Conservation (phyloP, 768 basidiomycete species). For the Termitomyces eurrhizus region DNA sequence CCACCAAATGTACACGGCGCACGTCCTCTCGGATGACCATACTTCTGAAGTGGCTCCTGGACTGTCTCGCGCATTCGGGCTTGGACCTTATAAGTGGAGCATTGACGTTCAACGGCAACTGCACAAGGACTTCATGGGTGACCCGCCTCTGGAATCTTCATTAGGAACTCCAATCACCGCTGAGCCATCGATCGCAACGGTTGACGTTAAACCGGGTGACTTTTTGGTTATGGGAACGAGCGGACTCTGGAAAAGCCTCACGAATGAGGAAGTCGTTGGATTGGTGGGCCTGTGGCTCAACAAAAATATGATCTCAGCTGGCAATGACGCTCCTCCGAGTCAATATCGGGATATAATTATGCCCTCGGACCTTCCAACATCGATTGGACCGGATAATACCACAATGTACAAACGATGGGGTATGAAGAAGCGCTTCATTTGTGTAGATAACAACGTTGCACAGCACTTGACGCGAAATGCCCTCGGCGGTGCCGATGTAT, state of each 20-base stretch:
- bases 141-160: neutral
- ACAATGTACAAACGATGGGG: conserved; percentile 33
- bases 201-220: conserved; percentile 40
- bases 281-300: conserved; percentile 48
- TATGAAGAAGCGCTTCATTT: conserved; percentile 35
- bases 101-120: conserved; percentile 1
- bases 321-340: neutral
- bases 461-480: conserved; percentile 49
- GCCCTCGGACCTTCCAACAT: conserved; percentile 28
- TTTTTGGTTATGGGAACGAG: conserved; percentile 53
- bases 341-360: conserved; percentile 11
- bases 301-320: conserved; percentile 7
- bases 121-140: conserved; percentile 6
- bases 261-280: conserved; percentile 53
- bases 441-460: conserved; percentile 39
- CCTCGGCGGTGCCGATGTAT: conserved; percentile 43
- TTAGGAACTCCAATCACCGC: neutral
- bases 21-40: conserved; percentile 5
- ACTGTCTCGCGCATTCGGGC: conserved; percentile 2
- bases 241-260: conserved; percentile 52
- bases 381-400: conserved; percentile 26
- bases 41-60: neutral
- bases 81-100: conserved; percentile 9
- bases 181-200: conserved; percentile 43
- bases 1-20: neutral